These are phyloP conservation scores for Saccharomyces kudriavzevii DNA, from an alignment of 805 yeast genomes.

Conservation along the genomic window DNA sequence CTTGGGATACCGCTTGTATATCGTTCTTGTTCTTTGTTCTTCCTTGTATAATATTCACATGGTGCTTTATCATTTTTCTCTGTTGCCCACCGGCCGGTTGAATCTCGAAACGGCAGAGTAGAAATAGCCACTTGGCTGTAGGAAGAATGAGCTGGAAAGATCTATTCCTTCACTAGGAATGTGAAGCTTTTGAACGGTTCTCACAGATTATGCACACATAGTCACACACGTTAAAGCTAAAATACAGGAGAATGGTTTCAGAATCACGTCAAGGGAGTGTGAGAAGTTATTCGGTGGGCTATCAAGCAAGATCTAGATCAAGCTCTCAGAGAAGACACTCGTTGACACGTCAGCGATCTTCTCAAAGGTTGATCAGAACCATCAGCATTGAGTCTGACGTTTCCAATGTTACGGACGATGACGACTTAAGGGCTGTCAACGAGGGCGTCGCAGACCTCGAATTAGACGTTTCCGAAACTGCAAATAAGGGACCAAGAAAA, in stretches of 20 bases:
- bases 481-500: neutral
- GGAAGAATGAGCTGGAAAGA: neutral
- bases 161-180: too few relatives aligned
- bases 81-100: neutral
- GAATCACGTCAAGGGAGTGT: neutral
- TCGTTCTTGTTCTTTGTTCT: neutral
- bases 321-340: conserved; percentile 31
- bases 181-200: neutral
- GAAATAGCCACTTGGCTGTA: neutral
- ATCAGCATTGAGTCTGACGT: conserved; percentile 22
- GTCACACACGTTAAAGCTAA: neutral
- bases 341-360: conserved; percentile 20
- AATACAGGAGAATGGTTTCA: neutral
- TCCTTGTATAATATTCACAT: neutral
- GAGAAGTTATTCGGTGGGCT: neutral
- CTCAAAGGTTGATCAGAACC: conserved; percentile 24
- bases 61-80: neutral
- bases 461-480: neutral
- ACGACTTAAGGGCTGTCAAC: conserved; percentile 2
- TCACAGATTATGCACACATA: neutral
- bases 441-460: conserved; percentile 2
- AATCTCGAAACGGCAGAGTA: neutral
- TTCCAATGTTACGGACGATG: conserved; percentile 2
- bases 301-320: conserved; percentile 30
- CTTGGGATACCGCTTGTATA: neutral